phyloP scores from a whole-genome alignment of 176 grass and related monocot genomes.

The Raddia distichophylla region DNA sequence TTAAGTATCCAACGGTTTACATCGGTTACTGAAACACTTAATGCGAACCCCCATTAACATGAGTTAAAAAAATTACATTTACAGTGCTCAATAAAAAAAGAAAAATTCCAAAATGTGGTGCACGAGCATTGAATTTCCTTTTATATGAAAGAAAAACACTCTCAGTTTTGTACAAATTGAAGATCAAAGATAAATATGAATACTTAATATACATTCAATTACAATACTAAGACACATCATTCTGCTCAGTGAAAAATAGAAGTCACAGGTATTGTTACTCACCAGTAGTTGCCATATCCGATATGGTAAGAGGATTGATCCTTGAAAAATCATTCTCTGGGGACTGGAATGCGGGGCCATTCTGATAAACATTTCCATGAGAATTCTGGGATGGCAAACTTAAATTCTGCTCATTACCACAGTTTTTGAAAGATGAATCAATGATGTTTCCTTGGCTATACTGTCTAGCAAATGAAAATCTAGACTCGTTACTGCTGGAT shows the following conservation, averaged over 20 bases:
- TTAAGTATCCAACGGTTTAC: slow-evolving; percentile 15
- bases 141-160: neutral
- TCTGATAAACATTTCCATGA: slow-evolving; percentile 53
- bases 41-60: neutral
- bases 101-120: neutral
- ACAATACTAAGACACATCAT: slow-evolving; percentile 19
- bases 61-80: slow-evolving; percentile 27
- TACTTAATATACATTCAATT: slow-evolving; percentile 19
- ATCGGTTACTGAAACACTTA: slow-evolving; percentile 15
- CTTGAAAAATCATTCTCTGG: slow-evolving; percentile 44
- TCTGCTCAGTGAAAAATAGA: neutral
- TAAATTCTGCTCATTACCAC: slow-evolving; percentile 53
- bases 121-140: slow-evolving; percentile 5
- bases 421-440: slow-evolving; percentile 59
- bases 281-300: slow-evolving; percentile 53
- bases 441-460: slow-evolving; percentile 58
- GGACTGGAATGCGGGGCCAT: slow-evolving; percentile 47
- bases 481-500: slow-evolving; percentile 63
- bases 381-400: slow-evolving; percentile 53
- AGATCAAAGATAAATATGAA: slow-evolving; percentile 5
- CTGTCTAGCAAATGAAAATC: slow-evolving; percentile 97
- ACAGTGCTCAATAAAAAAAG: slow-evolving; percentile 21
- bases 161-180: slow-evolving; percentile 8
- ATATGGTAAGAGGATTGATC: slow-evolving; percentile 37
- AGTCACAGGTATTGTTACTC: slow-evolving; percentile 33